Conservation (phyloP, 139 green algal species). For the Klebsormidium nitens region DNA sequence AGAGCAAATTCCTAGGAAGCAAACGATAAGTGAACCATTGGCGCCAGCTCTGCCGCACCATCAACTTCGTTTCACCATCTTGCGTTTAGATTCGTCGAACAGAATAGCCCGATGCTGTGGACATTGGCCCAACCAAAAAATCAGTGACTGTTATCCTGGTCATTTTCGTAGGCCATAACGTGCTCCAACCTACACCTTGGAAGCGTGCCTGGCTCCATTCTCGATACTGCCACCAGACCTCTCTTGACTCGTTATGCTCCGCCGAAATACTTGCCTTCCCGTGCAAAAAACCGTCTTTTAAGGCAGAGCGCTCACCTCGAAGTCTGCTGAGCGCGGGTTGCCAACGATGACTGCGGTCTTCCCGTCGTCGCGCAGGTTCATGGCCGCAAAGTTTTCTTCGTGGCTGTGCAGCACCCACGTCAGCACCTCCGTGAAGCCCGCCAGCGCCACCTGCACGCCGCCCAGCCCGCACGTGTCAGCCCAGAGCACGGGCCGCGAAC, state of each 20-base stretch:
- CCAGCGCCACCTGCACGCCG: conserved; percentile 65
- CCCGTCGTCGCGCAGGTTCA: conserved; percentile 64
- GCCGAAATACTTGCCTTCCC: no score
- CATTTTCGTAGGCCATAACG: no score
- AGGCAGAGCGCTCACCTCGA: conserved; percentile 30
- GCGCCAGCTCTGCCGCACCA: background rate
- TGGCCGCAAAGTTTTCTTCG: conserved; percentile 77
- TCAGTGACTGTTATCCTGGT: no score
- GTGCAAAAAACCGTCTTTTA: no score
- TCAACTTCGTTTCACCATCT: background rate
- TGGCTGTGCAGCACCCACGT: conserved; percentile 83
- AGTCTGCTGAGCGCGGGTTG: conserved; percentile 64
- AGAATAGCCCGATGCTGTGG: background rate
- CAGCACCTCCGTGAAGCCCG: conserved; percentile 77
- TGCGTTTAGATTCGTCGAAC: background rate
- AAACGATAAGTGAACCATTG: background rate
- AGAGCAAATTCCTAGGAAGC: background rate
- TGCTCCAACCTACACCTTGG: no score
- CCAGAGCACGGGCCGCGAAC: no score
- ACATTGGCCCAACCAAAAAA: background rate
- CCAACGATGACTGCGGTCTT: conserved; percentile 74
- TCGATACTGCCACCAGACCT: no score
- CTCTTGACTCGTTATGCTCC: no score
- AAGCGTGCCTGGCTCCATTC: no score
- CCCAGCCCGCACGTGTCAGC: no score